phyloP scores from a whole-genome alignment of 2,329 filamentous ascomycete species.

The Exophiala sp. region DNA sequence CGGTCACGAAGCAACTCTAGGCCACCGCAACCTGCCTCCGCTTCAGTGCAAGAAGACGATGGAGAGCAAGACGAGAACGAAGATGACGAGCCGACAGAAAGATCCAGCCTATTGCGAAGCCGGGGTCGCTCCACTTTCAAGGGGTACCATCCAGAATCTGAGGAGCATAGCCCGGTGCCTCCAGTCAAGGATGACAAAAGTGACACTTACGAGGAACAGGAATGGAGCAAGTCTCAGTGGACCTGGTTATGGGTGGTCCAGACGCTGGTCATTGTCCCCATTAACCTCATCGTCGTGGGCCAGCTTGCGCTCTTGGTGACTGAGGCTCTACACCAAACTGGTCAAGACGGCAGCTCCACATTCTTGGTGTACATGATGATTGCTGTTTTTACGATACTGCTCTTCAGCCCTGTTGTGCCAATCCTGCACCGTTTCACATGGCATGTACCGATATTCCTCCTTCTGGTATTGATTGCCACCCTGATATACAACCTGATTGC shows the following conservation, averaged over 20 bases:
- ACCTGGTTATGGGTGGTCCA: conserved; percentile 85
- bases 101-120: conserved; percentile 21
- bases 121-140: conserved; percentile 22
- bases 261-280: conserved; percentile 70
- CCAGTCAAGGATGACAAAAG: conserved; percentile 27
- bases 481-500: conserved; percentile 78
- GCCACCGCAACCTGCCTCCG: conserved; percentile 21
- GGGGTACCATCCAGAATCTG: conserved; percentile 28
- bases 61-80: conserved; percentile 37
- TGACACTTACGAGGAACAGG: conserved; percentile 56
- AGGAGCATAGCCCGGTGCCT: conserved; percentile 14
- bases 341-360: conserved; percentile 70
- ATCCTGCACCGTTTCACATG: conserved; percentile 82
- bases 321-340: conserved; percentile 70
- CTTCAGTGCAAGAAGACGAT: conserved; percentile 27
- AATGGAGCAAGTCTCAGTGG: conserved; percentile 74
- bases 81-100: conserved; percentile 26
- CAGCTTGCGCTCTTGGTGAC: conserved; percentile 70
- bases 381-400: conserved; percentile 60
- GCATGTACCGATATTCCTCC: conserved; percentile 71
- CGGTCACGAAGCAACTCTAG: conserved; percentile 32
- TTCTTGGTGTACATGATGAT: conserved; percentile 67
- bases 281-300: conserved; percentile 68
- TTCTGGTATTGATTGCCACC: conserved; percentile 66
- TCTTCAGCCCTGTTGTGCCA: conserved; percentile 70